Base-by-base conservation (phyloP, 495 filamentous ascomycete genomes). In the Hypoxylon cercidicola region DNA sequence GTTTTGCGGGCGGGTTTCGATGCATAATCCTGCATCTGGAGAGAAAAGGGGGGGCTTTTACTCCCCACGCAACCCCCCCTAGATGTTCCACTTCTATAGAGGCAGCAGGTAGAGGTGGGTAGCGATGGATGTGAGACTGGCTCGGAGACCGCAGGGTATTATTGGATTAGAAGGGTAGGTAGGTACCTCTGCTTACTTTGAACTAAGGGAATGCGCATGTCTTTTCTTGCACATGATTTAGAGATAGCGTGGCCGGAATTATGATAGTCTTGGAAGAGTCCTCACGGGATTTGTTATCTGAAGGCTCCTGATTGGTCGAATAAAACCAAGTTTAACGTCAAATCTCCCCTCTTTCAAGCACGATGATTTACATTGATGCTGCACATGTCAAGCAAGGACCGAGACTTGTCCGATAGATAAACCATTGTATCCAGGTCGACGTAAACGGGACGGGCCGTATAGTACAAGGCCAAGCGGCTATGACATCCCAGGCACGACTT, bases 181-280 rank as follows among this genome's bases (percentile, higher is more conserved):
- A 62, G 54, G 59, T 49, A 49, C 25, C 43, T 68, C 44, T 67
- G 64, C 58, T 62, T 68, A 71, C 66, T 64, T 55, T 58, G 55
- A 50, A 58, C 55, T 60, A 62, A 61, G 66, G 66, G 66, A 69
- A 69, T 60, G 61, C 71, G 71, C 71, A 74, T 74, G 60, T 66
- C 48, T 58, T 64, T 67, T 64, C 67, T 69, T 64, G 67, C 71
- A 74, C 71, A 74, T 74, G 71, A 74, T 69, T 69, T 60, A 25
- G 9, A 54, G 37, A 57, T 52, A 69, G 66, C 57, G 66, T 69
- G 66, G 66, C 66, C 66, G 40, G 61, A 69, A 62, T 57, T 65
- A 58, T 37, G 48, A 48, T 53, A 18, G 46, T 61, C 61, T 57
- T 51, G 55, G 60, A 59, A 40, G 60, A 54, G 37, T 59, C 60